These are phyloP conservation scores for Tuber brumale DNA, from an alignment of 495 filamentous ascomycete genomes.

Conservation along the genomic window DNA sequence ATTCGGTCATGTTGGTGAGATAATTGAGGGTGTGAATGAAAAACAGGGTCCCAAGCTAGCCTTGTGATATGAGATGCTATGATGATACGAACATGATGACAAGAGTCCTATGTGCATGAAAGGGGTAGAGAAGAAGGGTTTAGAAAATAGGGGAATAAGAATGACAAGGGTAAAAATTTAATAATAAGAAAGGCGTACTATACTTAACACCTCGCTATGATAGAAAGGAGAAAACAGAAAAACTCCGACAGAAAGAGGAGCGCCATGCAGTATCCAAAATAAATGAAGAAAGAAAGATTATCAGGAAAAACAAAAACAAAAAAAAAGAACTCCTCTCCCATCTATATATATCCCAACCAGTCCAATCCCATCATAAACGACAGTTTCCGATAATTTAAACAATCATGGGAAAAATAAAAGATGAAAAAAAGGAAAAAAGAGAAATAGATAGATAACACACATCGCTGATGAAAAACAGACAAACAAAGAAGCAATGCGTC, in stretches of 20 bases:
- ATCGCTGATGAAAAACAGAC: neutral
- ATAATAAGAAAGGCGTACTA: neutral
- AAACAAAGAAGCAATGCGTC: neutral
- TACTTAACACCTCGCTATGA: neutral
- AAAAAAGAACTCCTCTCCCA: constrained; percentile 1
- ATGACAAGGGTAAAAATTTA: neutral
- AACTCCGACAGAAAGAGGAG: constrained; percentile 1
- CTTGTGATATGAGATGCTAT: neutral
- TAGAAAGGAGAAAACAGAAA: neutral
- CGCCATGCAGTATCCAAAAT: neutral
- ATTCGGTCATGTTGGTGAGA: neutral
- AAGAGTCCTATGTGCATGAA: neutral
- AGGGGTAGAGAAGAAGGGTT: neutral
- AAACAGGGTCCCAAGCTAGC: neutral
- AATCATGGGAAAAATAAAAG: neutral
- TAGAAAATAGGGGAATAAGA: neutral
- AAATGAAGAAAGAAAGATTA: neutral
- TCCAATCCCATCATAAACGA: neutral
- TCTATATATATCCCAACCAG: constrained; percentile 3
- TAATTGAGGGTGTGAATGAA: neutral
- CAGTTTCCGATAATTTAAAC: neutral
- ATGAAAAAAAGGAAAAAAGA: neutral
- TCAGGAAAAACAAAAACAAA: neutral
- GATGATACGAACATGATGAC: neutral
- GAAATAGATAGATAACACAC: neutral